Conservation (phyloP, 148 eudicot species). For the Chenopodium quinoa region DNA sequence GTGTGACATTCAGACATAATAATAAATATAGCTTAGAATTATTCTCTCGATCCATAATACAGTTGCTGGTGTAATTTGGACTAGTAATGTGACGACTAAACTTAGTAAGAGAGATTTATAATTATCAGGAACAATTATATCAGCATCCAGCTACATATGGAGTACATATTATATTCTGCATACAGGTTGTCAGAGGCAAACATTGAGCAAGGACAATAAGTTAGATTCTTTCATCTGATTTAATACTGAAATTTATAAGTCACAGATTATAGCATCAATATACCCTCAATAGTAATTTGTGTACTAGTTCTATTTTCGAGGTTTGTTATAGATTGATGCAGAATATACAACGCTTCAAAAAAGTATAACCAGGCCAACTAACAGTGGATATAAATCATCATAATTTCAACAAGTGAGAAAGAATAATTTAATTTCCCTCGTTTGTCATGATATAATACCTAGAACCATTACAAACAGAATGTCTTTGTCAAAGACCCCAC, state of each 20-base stretch:
- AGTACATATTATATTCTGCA: neutral
- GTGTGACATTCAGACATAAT: constrained; percentile 1
- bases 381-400: constrained; percentile 10
- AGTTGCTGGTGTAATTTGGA: too few species aligned
- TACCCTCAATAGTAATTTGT: neutral
- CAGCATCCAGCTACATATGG: neutral
- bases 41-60: too few species aligned
- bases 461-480: constrained; percentile 19
- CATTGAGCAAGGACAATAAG: neutral
- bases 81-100: too few species aligned
- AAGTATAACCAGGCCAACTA: constrained; percentile 24
- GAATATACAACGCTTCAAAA: constrained; percentile 20
- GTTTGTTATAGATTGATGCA: constrained; percentile 6
- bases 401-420: constrained; percentile 2
- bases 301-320: neutral
- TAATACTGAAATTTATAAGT: neutral
- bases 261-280: neutral
- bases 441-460: constrained; percentile 21
- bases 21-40: neutral
- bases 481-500: constrained; percentile 32
- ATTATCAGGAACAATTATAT: neutral
- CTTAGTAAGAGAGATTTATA: too few species aligned
- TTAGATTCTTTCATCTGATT: neutral
- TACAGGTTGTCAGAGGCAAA: neutral
- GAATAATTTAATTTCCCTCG: constrained; percentile 19